Evolutionary conservation across 495 filamentous ascomycete species (phyloP), one percentile per base, ranked within the genome.

Genomic region (Pyrenula massariospora): DNA sequence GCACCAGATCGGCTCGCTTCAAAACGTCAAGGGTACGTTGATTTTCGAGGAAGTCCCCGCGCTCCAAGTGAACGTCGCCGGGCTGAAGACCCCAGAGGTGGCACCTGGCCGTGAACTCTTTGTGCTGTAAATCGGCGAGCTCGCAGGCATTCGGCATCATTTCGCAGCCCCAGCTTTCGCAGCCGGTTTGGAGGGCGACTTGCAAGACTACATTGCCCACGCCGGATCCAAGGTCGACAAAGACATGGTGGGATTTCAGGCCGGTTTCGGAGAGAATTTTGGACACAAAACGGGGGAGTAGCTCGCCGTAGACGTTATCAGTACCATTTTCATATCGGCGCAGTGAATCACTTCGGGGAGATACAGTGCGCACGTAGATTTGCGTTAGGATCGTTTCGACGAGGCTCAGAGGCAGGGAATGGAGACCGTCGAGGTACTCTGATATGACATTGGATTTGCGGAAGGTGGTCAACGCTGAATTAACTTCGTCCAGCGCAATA

Each of bases 171-270:
- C 89, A 96, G 69, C 87, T 91, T 67, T 96, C 88, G 66, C 88
- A 95, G 12, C 93, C 93, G 52, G 91, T 82, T 66, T 98, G 88
- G 8, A 98, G 79, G 10, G 93, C 93, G 2, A 93, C 93, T 66
- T 98, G 93, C 48, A 98, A 74, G 22, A 92, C 88, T 2, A 96
- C 93, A 67, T 96, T 98, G 3, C 91, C 93, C 24, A 96, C 93
- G 23, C 93, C 93, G 19, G 89, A 95, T 24, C 93, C 93, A 36
- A 98, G 77, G 65, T 98, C 93, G 56, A 98, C 83, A 64, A 98
- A 96, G 1, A 92, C 83, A 56, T 91, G 86, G 25, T 82, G 79
- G 0, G 86, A 88, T 36, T 80, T 89, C 56, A 96, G 75, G 24
- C 80, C 73, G 10, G 88, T 88, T 62, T 94, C 81, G 54, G 84